Percentiles rank a stretch among this genome's conserved stretches.
Evolutionary conservation across 495 filamentous ascomycete species (phyloP).

Genomic region (Xylaria nigripes): DNA sequence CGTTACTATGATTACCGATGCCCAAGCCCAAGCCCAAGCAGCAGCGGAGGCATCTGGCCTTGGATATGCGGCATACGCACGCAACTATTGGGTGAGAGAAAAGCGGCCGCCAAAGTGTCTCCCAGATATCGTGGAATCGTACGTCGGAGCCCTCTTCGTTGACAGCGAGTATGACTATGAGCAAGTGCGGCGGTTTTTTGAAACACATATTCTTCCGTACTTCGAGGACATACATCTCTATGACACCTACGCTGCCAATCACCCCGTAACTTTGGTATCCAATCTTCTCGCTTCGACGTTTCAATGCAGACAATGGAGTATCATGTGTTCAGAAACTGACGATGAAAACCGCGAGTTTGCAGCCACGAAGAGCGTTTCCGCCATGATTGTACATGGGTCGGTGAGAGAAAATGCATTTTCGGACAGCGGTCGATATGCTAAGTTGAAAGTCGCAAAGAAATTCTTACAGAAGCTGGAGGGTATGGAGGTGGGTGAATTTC

Average conservation of each 20-base stretch:
- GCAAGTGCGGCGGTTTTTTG: constrained; percentile 69
- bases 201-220: constrained; percentile 59
- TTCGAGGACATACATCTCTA: constrained; percentile 87
- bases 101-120: constrained; percentile 76
- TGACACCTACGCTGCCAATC: constrained; percentile 80
- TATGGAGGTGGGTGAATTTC: constrained; percentile 52
- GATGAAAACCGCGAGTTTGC: constrained; percentile 23
- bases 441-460: constrained; percentile 60
- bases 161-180: constrained; percentile 76
- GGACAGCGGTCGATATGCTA: constrained; percentile 60
- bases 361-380: constrained; percentile 52
- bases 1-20: constrained; percentile 55
- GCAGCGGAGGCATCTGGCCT: constrained; percentile 25
- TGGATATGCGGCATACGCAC: constrained; percentile 40
- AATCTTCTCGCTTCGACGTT: constrained; percentile 38
- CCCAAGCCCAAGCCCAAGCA: constrained; percentile 38
- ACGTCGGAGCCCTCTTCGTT: constrained; percentile 83
- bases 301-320: constrained; percentile 41
- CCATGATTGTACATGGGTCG: constrained; percentile 66
- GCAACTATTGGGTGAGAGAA: constrained; percentile 70
- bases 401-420: constrained; percentile 55
- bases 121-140: constrained; percentile 83
- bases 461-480: constrained; percentile 53
- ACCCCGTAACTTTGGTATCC: constrained; percentile 54
- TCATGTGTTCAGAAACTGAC: constrained; percentile 25